Percentiles rank a stretch among this genome's conserved stretches.
Evolutionary conservation across 2,329 filamentous ascomycete genomes (phyloP).

Genomic region (Penicillium sclerotiorum): DNA sequence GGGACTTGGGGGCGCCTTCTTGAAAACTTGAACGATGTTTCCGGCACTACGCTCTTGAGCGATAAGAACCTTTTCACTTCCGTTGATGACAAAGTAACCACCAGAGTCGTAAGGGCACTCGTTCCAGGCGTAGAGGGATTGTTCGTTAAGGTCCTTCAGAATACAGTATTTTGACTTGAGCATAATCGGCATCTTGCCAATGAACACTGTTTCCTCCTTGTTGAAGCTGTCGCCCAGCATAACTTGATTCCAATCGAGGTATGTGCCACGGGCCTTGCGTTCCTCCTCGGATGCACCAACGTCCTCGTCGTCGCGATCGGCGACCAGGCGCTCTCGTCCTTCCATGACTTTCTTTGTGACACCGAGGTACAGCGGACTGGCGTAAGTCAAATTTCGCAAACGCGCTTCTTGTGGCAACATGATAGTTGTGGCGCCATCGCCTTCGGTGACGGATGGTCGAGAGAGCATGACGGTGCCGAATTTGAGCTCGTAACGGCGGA

Average conservation of each 20-base stretch:
- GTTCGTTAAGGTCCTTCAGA: slow-evolving; percentile 78
- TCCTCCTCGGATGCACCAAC: slow-evolving; percentile 56
- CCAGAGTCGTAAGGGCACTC: slow-evolving; percentile 98
- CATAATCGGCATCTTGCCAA: slow-evolving; percentile 97
- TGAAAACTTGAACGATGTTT: slow-evolving; percentile 99
- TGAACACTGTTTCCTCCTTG: slow-evolving; percentile 76
- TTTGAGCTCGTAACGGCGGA: slow-evolving; percentile 92
- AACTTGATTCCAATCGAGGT: slow-evolving; percentile 51
- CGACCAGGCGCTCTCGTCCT: slow-evolving; percentile 74
- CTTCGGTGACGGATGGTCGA: slow-evolving; percentile 87
- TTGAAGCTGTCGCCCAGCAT: slow-evolving; percentile 45
- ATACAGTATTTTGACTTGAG: slow-evolving; percentile 96
- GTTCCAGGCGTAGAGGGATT: slow-evolving; percentile 85
- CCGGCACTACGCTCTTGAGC: slow-evolving; percentile 96
- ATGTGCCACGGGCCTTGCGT: slow-evolving; percentile 47
- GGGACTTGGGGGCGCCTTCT: slow-evolving; percentile 89
- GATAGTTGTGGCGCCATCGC: slow-evolving; percentile 82
- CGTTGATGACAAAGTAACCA: slow-evolving; percentile 99
- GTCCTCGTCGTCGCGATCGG: slow-evolving; percentile 65
- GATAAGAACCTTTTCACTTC: slow-evolving; percentile 96
- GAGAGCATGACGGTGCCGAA: slow-evolving; percentile 90
- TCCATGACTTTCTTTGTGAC: slow-evolving; percentile 84
- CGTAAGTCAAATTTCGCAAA: slow-evolving; percentile 92
- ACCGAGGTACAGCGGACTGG: slow-evolving; percentile 84
- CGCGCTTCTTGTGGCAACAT: slow-evolving; percentile 94